Evolutionary conservation across 805 yeast species (phyloP).

Genomic region (Ogataea pilisensis): DNA sequence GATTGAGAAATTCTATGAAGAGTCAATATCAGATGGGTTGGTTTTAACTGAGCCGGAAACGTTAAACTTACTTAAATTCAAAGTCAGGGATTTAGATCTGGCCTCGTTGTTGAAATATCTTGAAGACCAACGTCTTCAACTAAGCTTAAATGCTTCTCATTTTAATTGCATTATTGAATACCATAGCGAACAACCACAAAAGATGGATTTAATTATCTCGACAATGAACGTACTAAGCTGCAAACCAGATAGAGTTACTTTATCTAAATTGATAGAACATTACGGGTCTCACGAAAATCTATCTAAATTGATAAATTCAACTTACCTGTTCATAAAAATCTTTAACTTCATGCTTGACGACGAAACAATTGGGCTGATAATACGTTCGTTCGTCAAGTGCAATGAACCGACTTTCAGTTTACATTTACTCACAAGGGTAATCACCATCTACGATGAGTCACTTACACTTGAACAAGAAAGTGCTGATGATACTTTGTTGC

Average conservation of each 20-base stretch:
- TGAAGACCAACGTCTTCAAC: constrained; percentile 1
- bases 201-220: constrained; percentile 2
- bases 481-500: neutral
- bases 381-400: constrained; percentile 9
- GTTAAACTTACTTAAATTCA: constrained; percentile 7
- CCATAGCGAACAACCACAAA: neutral
- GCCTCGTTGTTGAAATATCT: neutral
- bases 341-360: constrained; percentile 10
- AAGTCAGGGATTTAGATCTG: neutral
- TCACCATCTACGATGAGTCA: constrained; percentile 8
- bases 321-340: constrained; percentile 6
- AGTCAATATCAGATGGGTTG: constrained; percentile 1
- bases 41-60: constrained; percentile 13
- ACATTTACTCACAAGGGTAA: constrained; percentile 8
- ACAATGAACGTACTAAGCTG: constrained; percentile 4
- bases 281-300: constrained; percentile 4
- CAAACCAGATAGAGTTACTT: constrained; percentile 12
- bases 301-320: constrained; percentile 5
- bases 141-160: constrained; percentile 10
- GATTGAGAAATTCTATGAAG: constrained; percentile 9
- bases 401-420: constrained; percentile 10
- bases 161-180: constrained; percentile 7
- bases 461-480: no score
- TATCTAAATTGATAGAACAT: constrained; percentile 4
- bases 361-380: constrained; percentile 6